phyloP scores from a whole-genome alignment of 345 rosid species.

The Cardamine resedifolia region DNA sequence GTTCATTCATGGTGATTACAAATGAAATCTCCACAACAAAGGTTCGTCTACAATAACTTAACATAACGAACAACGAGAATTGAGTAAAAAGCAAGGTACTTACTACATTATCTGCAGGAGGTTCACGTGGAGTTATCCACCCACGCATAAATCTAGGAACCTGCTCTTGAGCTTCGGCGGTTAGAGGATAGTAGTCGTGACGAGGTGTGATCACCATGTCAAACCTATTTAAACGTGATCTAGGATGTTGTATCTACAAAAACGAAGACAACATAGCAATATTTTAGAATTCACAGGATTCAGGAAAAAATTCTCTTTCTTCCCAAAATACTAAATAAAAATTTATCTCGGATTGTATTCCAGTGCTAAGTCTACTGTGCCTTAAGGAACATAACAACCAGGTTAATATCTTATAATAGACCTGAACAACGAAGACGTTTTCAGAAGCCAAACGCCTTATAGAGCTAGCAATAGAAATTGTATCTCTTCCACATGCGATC shows the following conservation, averaged over 20 bases:
- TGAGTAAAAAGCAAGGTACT: conserved; percentile 20
- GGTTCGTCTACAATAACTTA: neutral
- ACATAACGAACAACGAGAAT: neutral
- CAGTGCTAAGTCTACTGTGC: neutral
- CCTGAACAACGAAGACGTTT: conserved; percentile 92
- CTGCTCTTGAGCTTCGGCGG: conserved; percentile 71
- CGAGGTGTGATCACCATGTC: conserved; percentile 92
- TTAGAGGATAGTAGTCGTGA: conserved; percentile 89
- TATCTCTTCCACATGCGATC: conserved; percentile 94
- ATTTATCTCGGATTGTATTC: neutral
- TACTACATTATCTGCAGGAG: conserved; percentile 79
- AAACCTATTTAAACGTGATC: conserved; percentile 81
- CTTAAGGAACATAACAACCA: conserved; percentile 9
- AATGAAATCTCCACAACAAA: conserved; percentile 14
- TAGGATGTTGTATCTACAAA: conserved; percentile 87
- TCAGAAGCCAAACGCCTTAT: conserved; percentile 83
- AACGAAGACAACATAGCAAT: conserved; percentile 2
- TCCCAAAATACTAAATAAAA: neutral
- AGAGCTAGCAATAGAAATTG: conserved; percentile 84
- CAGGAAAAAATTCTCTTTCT: neutral
- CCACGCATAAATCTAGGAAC: conserved; percentile 71
- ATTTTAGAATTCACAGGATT: neutral
- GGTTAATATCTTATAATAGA: conserved; percentile 29
- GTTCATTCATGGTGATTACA: conserved; percentile 3
- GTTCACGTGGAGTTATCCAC: conserved; percentile 86